A percentile compares a stretch with the other conserved stretches of the same genome.
These are phyloP conservation scores for Tylopilus plumbeoviolaceoides DNA, from an alignment of 768 basidiomycete genomes.

Conservation along the genomic window DNA sequence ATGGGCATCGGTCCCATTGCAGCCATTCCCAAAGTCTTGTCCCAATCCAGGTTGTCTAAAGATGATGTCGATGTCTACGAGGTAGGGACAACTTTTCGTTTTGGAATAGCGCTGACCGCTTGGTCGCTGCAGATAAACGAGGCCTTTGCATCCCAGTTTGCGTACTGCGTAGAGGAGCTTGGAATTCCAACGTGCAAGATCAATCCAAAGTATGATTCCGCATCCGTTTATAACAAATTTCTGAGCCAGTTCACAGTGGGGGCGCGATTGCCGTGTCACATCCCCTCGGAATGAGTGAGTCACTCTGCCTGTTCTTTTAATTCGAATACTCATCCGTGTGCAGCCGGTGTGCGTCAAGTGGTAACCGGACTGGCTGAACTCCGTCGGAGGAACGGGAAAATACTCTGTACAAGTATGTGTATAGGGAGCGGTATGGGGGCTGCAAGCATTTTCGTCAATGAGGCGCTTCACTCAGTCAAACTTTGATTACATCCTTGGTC, in stretches of 20 bases:
- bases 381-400: slow-evolving; percentile 57
- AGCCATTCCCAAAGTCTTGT: slow-evolving; percentile 63
- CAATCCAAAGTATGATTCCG: slow-evolving; percentile 68
- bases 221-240: not conserved
- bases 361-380: slow-evolving; percentile 83
- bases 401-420: slow-evolving; percentile 82
- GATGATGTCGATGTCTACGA: slow-evolving; percentile 77
- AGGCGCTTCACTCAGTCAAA: slow-evolving; percentile 33
- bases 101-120: not conserved
- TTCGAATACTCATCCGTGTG: slow-evolving; percentile 13
- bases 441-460: slow-evolving; percentile 76
- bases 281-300: slow-evolving; percentile 80
- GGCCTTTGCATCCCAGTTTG: slow-evolving; percentile 91
- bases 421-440: slow-evolving; percentile 90
- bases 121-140: slow-evolving; percentile 63
- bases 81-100: slow-evolving; percentile 33
- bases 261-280: slow-evolving; percentile 83
- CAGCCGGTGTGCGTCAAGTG: slow-evolving; percentile 83
- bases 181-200: slow-evolving; percentile 73
- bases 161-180: slow-evolving; percentile 85
- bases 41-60: slow-evolving; percentile 57
- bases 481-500: slow-evolving; percentile 16
- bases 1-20: slow-evolving; percentile 76
- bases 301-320: not conserved
- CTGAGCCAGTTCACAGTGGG: slow-evolving; percentile 45